Base-by-base conservation (phyloP, 139 green algal genomes). In the Desmodesmus armatus region DNA sequence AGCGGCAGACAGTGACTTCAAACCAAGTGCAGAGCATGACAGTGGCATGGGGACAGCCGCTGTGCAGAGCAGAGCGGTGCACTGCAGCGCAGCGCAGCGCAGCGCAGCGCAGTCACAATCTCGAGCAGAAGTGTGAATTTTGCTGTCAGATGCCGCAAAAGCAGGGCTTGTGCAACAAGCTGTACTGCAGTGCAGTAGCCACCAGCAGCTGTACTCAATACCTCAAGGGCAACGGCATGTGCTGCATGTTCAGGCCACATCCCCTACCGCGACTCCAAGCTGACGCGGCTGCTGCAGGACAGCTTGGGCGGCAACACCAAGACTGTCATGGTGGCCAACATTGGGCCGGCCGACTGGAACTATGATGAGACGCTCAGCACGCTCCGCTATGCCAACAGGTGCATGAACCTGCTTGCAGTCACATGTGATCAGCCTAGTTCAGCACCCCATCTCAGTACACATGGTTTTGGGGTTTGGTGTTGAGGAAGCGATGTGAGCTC, bases 341-440 rank as follows among this genome's bases (percentile, higher is more conserved):
- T 95, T 51, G 93, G 93, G 37, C 94, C 94, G 0, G 93, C 94
- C 7, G 92, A 95, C 89, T 94, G 89, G 85, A 96, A 96, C 87
- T 95, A 93, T 75, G 94, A 96, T n/a, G 94, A 96, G 90, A 95
- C 94, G 51, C 86, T 96, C 66, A 93, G 83, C 69, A 97, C 94
- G 37, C 88, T 97, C 79, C 83, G 93, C 35, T 91, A 87, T 51
- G 78, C 78, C 5, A 84, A 77, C 78, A 76, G 76, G 76, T 55
- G 47, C n/a, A n/a, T n/a, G 47, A 7, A 7, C 7, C 47, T 21
- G 47, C 47, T 17, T 21, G 47, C 47, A 55, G 47, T 13, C 47
- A 55, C 9, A 55, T 55, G 47, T 21, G 9, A 55, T n/a, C n/a
- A n/a, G n/a, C n/a, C n/a, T n/a, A n/a, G n/a, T n/a, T n/a, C n/a